A percentile compares a stretch with the other conserved stretches of the same genome.
phyloP scores from a whole-genome alignment of 352 stramenopile species.

The Phytopythium aichiense region DNA sequence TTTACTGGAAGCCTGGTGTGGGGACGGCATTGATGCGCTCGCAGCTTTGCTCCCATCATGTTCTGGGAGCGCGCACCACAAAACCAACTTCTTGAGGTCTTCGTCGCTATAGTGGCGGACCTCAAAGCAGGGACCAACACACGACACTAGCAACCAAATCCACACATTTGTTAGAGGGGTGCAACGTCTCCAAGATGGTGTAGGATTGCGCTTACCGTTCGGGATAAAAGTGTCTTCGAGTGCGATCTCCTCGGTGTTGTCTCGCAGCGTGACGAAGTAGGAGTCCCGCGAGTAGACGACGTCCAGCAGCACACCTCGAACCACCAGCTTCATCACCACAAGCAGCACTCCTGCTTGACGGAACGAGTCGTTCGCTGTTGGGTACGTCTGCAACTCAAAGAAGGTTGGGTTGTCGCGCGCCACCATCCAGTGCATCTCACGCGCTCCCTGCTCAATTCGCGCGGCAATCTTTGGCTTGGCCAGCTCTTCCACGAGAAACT shows the following conservation, averaged over 20 bases:
- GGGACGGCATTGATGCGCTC: constrained; percentile 8
- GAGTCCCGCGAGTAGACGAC: constrained; percentile 57
- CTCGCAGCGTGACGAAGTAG: constrained; percentile 52
- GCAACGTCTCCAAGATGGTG: not conserved
- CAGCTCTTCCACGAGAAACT: constrained; percentile 69
- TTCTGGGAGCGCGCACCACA: constrained; percentile 52
- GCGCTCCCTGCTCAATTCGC: constrained; percentile 38
- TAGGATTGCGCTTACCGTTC: constrained; percentile 22
- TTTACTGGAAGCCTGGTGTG: constrained; percentile 13
- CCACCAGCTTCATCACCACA: constrained; percentile 64
- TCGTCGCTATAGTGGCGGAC: constrained; percentile 27
- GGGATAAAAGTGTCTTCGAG: constrained; percentile 64
- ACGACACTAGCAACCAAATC: constrained; percentile 22
- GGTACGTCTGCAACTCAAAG: constrained; percentile 61
- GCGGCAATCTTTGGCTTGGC: constrained; percentile 46
- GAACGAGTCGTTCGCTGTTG: constrained; percentile 35
- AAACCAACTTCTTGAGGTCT: constrained; percentile 53
- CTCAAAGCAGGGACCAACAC: constrained; percentile 41
- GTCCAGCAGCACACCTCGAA: constrained; percentile 60
- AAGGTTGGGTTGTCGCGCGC: constrained; percentile 43
- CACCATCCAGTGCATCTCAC: constrained; percentile 52
- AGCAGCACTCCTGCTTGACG: constrained; percentile 33
- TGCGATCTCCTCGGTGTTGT: constrained; percentile 47
- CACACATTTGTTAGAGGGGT: not conserved
- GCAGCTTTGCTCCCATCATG: not conserved